phyloP scores from a whole-genome alignment of 768 basidiomycete species.

The Candolleomyces eurysporus region DNA sequence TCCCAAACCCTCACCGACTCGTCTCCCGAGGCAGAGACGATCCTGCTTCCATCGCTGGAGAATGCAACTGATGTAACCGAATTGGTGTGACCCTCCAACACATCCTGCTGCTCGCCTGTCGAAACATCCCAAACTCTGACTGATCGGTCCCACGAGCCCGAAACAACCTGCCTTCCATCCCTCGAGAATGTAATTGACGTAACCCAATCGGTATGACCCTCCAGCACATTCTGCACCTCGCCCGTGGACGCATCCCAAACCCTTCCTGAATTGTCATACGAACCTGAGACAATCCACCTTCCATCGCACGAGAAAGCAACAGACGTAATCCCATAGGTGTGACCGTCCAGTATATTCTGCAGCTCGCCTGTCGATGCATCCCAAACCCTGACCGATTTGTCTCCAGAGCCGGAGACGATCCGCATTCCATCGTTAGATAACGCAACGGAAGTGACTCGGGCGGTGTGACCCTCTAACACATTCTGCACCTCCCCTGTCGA shows the following conservation, averaged over 20 bases:
- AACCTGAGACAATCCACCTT: neutral
- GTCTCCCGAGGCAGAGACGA: constrained; percentile 2
- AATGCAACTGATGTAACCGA: constrained; percentile 6
- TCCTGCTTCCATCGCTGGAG: constrained; percentile 10
- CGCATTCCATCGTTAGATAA: neutral
- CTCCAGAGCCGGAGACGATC: constrained; percentile 30
- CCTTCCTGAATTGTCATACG: neutral
- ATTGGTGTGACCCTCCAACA: constrained; percentile 4
- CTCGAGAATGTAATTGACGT: too few relatives aligned
- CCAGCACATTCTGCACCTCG: neutral
- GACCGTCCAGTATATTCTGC: constrained; percentile 4
- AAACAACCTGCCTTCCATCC: constrained; percentile 15
- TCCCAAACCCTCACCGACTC: constrained; percentile 2
- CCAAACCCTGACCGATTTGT: constrained; percentile 16
- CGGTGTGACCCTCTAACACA: neutral
- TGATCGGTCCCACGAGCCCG: constrained; percentile 9
- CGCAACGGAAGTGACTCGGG: neutral
- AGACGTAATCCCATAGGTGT: constrained; percentile 1
- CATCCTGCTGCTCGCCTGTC: constrained; percentile 4
- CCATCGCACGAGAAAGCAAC: constrained; percentile 1
- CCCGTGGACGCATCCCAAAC: constrained; percentile 7
- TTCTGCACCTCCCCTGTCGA: neutral
- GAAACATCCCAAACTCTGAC: constrained; percentile 17
- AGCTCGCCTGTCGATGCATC: constrained; percentile 9
- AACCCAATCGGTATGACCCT: neutral